Evolutionary conservation across 2,329 filamentous ascomycete species (phyloP).

Genomic region (Monascus ruber): DNA sequence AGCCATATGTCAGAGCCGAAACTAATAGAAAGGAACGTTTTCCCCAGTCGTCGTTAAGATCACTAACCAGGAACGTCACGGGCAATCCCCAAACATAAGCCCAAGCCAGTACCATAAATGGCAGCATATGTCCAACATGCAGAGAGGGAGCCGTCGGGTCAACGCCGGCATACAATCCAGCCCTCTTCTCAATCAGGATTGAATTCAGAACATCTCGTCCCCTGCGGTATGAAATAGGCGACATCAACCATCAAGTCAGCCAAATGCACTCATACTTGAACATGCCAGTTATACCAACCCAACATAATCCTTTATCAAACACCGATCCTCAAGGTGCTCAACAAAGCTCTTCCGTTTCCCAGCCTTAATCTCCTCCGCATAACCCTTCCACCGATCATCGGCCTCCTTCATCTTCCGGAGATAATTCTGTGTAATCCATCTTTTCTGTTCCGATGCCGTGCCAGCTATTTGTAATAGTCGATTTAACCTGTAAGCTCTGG

Average conservation of each 20-base stretch:
- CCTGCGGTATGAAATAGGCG: conserved; percentile 10
- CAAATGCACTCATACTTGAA: neutral
- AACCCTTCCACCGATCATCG: conserved; percentile 27
- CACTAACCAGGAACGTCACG: conserved; percentile 33
- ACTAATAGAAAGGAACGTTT: neutral
- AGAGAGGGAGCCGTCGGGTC: conserved; percentile 40
- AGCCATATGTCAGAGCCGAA: neutral
- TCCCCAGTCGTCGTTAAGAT: neutral
- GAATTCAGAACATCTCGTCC: conserved; percentile 32
- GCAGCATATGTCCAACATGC: conserved; percentile 41
- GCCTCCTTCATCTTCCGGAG: conserved; percentile 28
- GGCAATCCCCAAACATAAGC: conserved; percentile 38
- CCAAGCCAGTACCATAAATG: conserved; percentile 41
- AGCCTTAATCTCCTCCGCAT: conserved; percentile 31
- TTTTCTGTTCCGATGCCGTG: conserved; percentile 10
- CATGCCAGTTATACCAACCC: conserved; percentile 23
- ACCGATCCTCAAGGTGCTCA: conserved; percentile 35
- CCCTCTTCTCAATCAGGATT: conserved; percentile 34
- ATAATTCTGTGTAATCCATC: conserved; percentile 29
- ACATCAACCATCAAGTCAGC: conserved; percentile 4
- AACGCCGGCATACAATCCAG: conserved; percentile 37
- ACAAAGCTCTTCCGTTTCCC: conserved; percentile 35
- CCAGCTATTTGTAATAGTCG: conserved; percentile 1
- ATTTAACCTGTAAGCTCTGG: conserved; percentile 7
- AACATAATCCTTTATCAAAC: conserved; percentile 35